A percentile compares a stretch with the other conserved stretches of the same genome.
phyloP scores from a whole-genome alignment of 1,284 basidiomycete species.

The Rhodotorula sp. region DNA sequence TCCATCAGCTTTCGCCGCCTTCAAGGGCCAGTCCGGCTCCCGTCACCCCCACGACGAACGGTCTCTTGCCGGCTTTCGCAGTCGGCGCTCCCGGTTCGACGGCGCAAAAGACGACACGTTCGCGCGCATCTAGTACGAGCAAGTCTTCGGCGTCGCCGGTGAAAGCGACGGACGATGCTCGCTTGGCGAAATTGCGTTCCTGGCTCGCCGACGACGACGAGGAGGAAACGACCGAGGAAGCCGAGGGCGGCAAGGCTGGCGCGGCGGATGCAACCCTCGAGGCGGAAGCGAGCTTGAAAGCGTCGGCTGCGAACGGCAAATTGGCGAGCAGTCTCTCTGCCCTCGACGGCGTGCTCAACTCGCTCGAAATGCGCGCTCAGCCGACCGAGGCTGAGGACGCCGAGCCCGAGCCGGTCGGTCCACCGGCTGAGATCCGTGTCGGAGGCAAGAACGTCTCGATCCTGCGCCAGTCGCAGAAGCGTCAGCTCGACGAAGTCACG shows the following conservation, averaged over 20 bases:
- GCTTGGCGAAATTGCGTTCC: slow-evolving; percentile 19
- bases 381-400: background rate
- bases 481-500: slow-evolving; percentile 13
- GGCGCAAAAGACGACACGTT: background rate
- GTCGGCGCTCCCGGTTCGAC: slow-evolving; percentile 1
- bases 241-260: slow-evolving; percentile 1
- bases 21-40: slow-evolving; percentile 2
- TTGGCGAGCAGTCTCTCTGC: background rate
- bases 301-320: slow-evolving; percentile 1
- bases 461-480: slow-evolving; percentile 17
- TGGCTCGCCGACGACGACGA: slow-evolving; percentile 38
- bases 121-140: background rate
- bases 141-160: background rate
- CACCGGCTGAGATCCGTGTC: slow-evolving; percentile 7
- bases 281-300: slow-evolving; percentile 2
- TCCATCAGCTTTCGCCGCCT: background rate
- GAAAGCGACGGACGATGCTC: background rate
- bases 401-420: background rate
- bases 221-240: slow-evolving; percentile 20
- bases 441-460: slow-evolving; percentile 27
- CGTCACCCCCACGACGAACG: background rate
- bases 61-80: slow-evolving; percentile 15
- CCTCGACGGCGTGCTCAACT: background rate
- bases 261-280: background rate
- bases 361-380: background rate